Evolutionary conservation across 208 protist species (phyloP).

Genomic region (Trypanosoma platydactyli): DNA sequence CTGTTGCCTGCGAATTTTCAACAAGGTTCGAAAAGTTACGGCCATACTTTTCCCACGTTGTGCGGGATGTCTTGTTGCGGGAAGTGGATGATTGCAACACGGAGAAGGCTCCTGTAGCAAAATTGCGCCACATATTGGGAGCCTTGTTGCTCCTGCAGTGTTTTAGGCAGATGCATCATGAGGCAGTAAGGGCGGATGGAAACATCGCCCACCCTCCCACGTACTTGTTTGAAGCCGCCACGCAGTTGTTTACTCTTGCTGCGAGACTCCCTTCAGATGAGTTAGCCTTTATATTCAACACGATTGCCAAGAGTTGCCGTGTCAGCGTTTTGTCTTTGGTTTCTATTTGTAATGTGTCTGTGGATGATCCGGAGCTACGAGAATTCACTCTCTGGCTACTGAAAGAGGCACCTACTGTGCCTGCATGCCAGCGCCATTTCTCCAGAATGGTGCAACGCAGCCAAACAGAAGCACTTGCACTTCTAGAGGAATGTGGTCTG

Average conservation of each 20-base stretch:
- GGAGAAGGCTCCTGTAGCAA: not conserved
- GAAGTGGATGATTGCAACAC: not conserved
- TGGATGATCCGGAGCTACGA: slow-evolving; percentile 40
- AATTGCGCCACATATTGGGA: slow-evolving; percentile 23
- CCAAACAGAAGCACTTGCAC: slow-evolving; percentile 44
- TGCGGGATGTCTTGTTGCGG: slow-evolving; percentile 17
- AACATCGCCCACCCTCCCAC: slow-evolving; percentile 16
- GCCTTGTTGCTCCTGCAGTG: slow-evolving; percentile 19
- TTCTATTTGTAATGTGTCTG: slow-evolving; percentile 37
- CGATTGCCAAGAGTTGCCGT: slow-evolving; percentile 22
- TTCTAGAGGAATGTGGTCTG: slow-evolving; percentile 60
- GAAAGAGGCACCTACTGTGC: slow-evolving; percentile 49
- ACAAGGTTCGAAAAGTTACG: slow-evolving; percentile 4
- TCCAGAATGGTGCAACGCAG: slow-evolving; percentile 53
- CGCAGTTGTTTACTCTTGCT: slow-evolving; percentile 19
- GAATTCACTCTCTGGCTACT: slow-evolving; percentile 77
- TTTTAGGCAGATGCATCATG: slow-evolving; percentile 7
- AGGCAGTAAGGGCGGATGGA: slow-evolving; percentile 11
- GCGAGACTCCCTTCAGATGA: slow-evolving; percentile 1
- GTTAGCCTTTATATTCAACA: not conserved
- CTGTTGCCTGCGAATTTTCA: slow-evolving; percentile 26
- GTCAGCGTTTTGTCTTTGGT: slow-evolving; percentile 29
- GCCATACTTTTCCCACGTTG: slow-evolving; percentile 28
- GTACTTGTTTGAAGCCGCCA: slow-evolving; percentile 22
- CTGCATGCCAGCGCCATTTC: slow-evolving; percentile 57